Evolutionary conservation across 2,329 filamentous ascomycete species (phyloP), one percentile per base, ranked within the genome.

Genomic region (Pseudocercospora ulei): DNA sequence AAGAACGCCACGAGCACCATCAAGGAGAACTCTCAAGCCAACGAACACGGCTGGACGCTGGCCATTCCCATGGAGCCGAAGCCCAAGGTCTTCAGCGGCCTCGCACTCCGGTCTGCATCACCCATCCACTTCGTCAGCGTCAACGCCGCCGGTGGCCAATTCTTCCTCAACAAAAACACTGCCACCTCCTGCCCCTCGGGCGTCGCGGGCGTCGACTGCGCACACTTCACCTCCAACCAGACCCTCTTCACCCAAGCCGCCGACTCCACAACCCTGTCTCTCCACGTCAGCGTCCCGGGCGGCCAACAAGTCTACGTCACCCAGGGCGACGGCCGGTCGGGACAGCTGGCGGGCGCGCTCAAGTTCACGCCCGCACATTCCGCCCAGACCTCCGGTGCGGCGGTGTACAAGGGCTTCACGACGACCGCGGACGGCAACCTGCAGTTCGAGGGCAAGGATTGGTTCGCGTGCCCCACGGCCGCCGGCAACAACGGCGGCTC

Each of bases 241-340:
- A 48, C 36, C 37, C 52, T 55, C 51, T 55, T 55, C 37, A 45
- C 44, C 30, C 45, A 37, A 38, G 50, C 44, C 27, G 17, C 18
- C 33, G 54, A 54, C 35, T 4, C 16, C 34, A 25, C 41, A 25
- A 41, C 35, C 18, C 36, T 51, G 43, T 19, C 12, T 19, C 47
- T 58, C 29, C 41, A 42, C 27, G 46, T 47, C 28, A 27, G 39
- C 17, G 55, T 58, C 6, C 56, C 56, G 4, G 56, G 54, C 26
- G 55, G 55, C 23, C 56, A 57, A 40, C 48, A 48, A 28, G 47
- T 54, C 39, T 59, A 57, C 50, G 46, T 60, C 29, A 51, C 54
- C 12, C 9, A 36, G 20, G 36, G 41, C 5, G 30, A 43, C 11
- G 36, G 36, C 7, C 17, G 20, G 13, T 37, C 43, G 16, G 38